Evolutionary conservation across 2,329 filamentous ascomycete genomes (phyloP).

Genomic region (Apiospora koreana): DNA sequence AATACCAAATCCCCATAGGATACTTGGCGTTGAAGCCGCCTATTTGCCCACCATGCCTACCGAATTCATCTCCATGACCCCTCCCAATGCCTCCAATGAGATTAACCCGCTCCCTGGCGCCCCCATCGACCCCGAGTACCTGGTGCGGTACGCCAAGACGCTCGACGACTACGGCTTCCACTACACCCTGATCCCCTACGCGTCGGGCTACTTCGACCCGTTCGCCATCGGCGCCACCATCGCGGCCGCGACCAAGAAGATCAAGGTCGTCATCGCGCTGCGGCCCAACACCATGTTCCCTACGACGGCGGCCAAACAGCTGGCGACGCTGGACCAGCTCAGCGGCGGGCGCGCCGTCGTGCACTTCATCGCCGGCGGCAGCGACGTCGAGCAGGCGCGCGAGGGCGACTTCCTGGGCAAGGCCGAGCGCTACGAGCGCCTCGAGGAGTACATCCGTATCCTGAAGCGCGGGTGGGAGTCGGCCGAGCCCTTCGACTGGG

Average conservation of each 20-base stretch:
- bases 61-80: conserved; percentile 62
- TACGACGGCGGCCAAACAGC: conserved; percentile 62
- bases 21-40: not conserved
- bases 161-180: conserved; percentile 63
- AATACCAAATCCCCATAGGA: not conserved
- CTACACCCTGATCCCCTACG: conserved; percentile 63
- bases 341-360: conserved; percentile 59
- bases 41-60: conserved; percentile 36
- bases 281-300: conserved; percentile 64
- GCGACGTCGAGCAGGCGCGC: conserved; percentile 58
- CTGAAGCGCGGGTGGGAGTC: conserved; percentile 60
- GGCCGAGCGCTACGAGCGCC: conserved; percentile 56
- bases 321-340: conserved; percentile 63
- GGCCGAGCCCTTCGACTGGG: conserved; percentile 60
- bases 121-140: conserved; percentile 54
- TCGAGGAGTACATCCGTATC: conserved; percentile 64
- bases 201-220: conserved; percentile 55
- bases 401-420: conserved; percentile 63
- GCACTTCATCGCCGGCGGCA: conserved; percentile 64
- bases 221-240: conserved; percentile 63
- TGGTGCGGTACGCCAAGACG: conserved; percentile 56
- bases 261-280: conserved; percentile 63
- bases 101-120: conserved; percentile 52
- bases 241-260: conserved; percentile 55
- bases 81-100: conserved; percentile 58